phyloP scores from a whole-genome alignment of 1,284 basidiomycete species.

The Papiliotrema flavescens region DNA sequence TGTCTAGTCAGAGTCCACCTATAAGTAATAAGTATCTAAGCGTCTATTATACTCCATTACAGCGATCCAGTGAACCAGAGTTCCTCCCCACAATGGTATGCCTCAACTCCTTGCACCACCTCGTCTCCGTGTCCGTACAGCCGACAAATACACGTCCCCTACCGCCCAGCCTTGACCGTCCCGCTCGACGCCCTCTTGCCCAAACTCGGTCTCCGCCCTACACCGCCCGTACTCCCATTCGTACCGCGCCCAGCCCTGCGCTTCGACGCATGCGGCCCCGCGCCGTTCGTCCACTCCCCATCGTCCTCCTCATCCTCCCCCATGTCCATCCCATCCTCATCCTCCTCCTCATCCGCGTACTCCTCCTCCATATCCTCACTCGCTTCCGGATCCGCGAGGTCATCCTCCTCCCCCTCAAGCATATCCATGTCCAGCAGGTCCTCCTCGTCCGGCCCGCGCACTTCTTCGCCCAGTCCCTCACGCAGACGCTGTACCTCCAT shows the following conservation, averaged over 20 bases:
- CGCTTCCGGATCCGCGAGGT: constrained; percentile 16
- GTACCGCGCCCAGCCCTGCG: not conserved
- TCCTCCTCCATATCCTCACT: constrained; percentile 37
- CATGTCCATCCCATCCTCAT: constrained; percentile 5
- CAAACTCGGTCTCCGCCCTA: not conserved
- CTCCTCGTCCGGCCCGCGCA: constrained; percentile 34
- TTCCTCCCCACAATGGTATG: no score
- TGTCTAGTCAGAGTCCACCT: no score
- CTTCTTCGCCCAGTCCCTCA: constrained; percentile 14
- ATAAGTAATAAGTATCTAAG: no score
- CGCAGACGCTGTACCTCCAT: constrained; percentile 66
- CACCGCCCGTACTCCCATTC: not conserved
- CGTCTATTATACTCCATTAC: no score
- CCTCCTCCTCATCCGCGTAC: constrained; percentile 15
- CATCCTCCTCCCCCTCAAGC: constrained; percentile 34
- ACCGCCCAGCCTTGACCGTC: not conserved
- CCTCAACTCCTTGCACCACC: no score
- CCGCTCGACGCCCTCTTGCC: not conserved
- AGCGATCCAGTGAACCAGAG: no score
- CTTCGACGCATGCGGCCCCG: not conserved
- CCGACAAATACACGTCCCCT: not conserved
- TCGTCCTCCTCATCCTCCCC: constrained; percentile 8
- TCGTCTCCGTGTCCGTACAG: no score
- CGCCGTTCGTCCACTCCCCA: not conserved
- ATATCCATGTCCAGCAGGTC: constrained; percentile 40